Evolutionary conservation across 768 basidiomycete genomes (phyloP).

Genomic region (Tylopilus balloui): DNA sequence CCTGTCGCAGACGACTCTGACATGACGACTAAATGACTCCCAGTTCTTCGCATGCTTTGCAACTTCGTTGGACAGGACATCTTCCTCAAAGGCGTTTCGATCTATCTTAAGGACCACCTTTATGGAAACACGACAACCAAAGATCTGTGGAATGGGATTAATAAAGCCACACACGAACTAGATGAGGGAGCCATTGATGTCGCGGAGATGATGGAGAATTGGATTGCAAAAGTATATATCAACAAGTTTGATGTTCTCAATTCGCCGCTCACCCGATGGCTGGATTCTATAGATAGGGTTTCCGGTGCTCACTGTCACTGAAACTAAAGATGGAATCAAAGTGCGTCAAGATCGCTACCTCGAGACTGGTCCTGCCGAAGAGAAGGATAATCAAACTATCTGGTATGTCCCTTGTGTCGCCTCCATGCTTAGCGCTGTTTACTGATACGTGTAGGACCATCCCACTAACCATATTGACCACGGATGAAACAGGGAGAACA

Average conservation of each 20-base stretch:
- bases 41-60: conserved; percentile 91
- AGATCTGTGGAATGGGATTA: conserved; percentile 86
- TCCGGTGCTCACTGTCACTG: conserved; percentile 85
- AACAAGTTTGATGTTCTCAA: background rate
- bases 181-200: conserved; percentile 48
- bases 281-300: conserved; percentile 58
- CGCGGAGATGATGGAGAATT: conserved; percentile 80
- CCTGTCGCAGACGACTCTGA: background rate
- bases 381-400: conserved; percentile 81
- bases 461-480: conserved; percentile 69
- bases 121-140: conserved; percentile 82
- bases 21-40: background rate
- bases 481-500: conserved; percentile 53
- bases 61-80: conserved; percentile 83
- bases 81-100: conserved; percentile 84
- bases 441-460: conserved; percentile 52
- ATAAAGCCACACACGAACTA: conserved; percentile 55
- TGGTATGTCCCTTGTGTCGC: conserved; percentile 48
- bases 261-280: background rate
- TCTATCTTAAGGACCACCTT: conserved; percentile 85
- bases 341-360: conserved; percentile 92
- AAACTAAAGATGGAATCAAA: conserved; percentile 63
- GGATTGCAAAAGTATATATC: conserved; percentile 68
- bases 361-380: conserved; percentile 72
- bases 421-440: background rate